Conservation (phyloP, 495 filamentous ascomycete genomes). For the Annulohypoxylon bovei region DNA sequence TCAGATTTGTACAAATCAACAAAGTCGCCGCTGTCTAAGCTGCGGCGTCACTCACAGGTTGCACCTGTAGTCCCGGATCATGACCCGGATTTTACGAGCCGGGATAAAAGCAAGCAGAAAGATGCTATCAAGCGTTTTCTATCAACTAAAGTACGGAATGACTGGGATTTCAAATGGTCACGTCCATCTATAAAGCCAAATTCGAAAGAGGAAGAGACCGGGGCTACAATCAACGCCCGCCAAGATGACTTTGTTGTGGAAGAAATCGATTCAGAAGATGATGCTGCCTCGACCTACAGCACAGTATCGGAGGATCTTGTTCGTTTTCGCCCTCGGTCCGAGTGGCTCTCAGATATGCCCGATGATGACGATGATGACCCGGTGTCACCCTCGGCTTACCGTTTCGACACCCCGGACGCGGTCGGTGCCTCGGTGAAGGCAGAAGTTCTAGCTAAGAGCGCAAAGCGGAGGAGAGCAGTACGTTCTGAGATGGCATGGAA, state of each 20-base stretch:
- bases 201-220: background rate
- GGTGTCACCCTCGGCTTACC: constrained; percentile 59
- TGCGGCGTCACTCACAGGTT: constrained; percentile 49
- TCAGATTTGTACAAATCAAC: constrained; percentile 49
- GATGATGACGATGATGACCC: constrained; percentile 47
- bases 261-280: constrained; percentile 46
- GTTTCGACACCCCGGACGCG: constrained; percentile 71
- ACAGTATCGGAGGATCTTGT: constrained; percentile 56
- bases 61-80: constrained; percentile 48
- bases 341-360: constrained; percentile 61
- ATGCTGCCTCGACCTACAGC: constrained; percentile 57
- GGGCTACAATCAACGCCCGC: background rate
- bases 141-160: constrained; percentile 63
- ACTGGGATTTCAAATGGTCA: constrained; percentile 66
- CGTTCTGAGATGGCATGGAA: constrained; percentile 88
- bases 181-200: constrained; percentile 17
- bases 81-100: constrained; percentile 63
- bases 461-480: constrained; percentile 67
- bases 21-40: constrained; percentile 51
- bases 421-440: constrained; percentile 58
- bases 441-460: constrained; percentile 57
- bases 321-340: constrained; percentile 53
- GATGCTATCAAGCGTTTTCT: constrained; percentile 63
- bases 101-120: constrained; percentile 64
- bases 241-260: constrained; percentile 20